Percentiles rank a stretch among this genome's conserved stretches.
Conservation (phyloP, 345 rosid genomes). For the Eucalyptus polyanthemos region DNA sequence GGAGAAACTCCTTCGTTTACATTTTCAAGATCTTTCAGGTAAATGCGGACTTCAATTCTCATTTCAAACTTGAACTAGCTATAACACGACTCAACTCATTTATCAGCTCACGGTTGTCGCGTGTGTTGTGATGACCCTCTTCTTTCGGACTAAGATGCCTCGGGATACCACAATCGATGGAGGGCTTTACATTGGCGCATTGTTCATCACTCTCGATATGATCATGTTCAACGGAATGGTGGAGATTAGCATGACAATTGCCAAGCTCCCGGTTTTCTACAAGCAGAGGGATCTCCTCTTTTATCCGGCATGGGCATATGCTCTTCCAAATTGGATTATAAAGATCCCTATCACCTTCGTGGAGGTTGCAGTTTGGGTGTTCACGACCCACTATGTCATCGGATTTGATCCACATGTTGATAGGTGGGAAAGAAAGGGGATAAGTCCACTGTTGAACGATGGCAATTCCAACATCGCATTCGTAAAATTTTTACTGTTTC, state of each 20-base stretch:
- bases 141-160: slow-evolving; percentile 23
- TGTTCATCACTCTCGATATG: slow-evolving; percentile 2
- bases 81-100: background rate
- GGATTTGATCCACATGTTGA: slow-evolving; percentile 27
- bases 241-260: slow-evolving; percentile 20
- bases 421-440: slow-evolving; percentile 7
- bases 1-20: slow-evolving; percentile 46
- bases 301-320: slow-evolving; percentile 31
- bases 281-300: slow-evolving; percentile 35
- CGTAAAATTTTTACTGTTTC: background rate
- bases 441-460: background rate
- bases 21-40: slow-evolving; percentile 41
- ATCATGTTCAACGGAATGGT: slow-evolving; percentile 20
- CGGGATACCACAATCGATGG: slow-evolving; percentile 3
- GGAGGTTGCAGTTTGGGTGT: slow-evolving; percentile 28
- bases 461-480: background rate
- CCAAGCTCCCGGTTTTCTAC: slow-evolving; percentile 36
- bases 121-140: slow-evolving; percentile 16
- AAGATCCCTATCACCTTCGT: slow-evolving; percentile 20
- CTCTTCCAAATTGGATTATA: slow-evolving; percentile 33
- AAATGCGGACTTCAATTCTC: background rate
- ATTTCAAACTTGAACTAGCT: background rate
- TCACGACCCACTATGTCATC: slow-evolving; percentile 21
- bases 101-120: slow-evolving; percentile 6
- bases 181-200: slow-evolving; percentile 16